Conservation (phyloP, 768 basidiomycete species). For the Boletus bicolor region DNA sequence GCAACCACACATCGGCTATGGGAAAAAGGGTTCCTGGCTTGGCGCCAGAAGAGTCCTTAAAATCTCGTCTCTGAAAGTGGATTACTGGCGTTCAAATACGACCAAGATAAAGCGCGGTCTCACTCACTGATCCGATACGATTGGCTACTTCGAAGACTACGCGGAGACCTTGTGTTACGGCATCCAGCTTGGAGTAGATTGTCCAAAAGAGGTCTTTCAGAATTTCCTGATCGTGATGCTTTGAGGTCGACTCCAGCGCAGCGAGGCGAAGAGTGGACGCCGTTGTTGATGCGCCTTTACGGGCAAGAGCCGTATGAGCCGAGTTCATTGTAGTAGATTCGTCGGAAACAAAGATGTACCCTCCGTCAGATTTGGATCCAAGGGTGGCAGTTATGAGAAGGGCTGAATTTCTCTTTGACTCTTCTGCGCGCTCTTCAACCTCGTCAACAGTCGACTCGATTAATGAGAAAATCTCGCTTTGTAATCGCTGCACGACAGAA, state of each 20-base stretch:
- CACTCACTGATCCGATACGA: slow-evolving; percentile 84
- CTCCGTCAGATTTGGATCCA: slow-evolving; percentile 45
- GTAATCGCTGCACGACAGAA: slow-evolving; percentile 75
- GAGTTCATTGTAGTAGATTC: slow-evolving; percentile 15
- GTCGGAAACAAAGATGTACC: slow-evolving; percentile 46
- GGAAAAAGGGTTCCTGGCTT: slow-evolving; percentile 79
- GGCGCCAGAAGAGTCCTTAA: slow-evolving; percentile 79
- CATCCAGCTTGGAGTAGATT: slow-evolving; percentile 90
- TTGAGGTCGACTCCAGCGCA: slow-evolving; percentile 69
- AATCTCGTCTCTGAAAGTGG: slow-evolving; percentile 71
- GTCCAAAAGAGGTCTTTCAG: slow-evolving; percentile 96
- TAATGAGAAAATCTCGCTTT: slow-evolving; percentile 77
- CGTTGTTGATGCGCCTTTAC: slow-evolving; percentile 32
- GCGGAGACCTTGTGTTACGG: slow-evolving; percentile 86
- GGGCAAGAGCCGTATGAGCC: slow-evolving; percentile 27
- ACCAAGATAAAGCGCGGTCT: background rate
- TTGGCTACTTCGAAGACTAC: slow-evolving; percentile 89
- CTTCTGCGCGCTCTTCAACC: slow-evolving; percentile 87
- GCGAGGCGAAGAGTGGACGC: slow-evolving; percentile 62
- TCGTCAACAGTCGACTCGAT: slow-evolving; percentile 88
- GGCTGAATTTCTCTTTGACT: slow-evolving; percentile 52
- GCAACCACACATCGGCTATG: slow-evolving; percentile 81
- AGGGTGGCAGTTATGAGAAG: slow-evolving; percentile 35
- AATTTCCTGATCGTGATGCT: slow-evolving; percentile 78
- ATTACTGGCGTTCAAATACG: background rate